A percentile compares a stretch with the other conserved stretches of the same genome.
These are phyloP conservation scores for Alternaria consortialis DNA, from an alignment of 2,329 filamentous ascomycete species.

Conservation along the genomic window DNA sequence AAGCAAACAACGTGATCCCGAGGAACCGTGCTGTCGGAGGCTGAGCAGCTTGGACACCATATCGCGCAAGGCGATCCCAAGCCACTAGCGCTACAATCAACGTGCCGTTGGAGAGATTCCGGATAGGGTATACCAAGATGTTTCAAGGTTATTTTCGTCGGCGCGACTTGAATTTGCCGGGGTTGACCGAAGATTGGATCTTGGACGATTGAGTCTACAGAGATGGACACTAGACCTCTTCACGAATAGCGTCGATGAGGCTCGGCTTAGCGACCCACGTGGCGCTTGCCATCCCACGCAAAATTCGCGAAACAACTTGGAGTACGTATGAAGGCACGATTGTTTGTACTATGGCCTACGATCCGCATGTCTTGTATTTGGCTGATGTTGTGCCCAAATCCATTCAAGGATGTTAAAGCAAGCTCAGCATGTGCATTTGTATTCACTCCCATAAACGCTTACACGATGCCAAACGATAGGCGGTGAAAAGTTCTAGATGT, in stretches of 20 bases:
- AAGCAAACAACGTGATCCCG: background rate
- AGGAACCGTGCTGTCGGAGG: background rate
- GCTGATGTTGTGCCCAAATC: background rate
- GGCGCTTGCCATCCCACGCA: constrained; percentile 16
- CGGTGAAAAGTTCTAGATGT: constrained; percentile 43
- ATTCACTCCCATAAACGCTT: constrained; percentile 14
- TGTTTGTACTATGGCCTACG: background rate
- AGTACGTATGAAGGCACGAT: background rate
- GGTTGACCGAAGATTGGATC: constrained; percentile 7
- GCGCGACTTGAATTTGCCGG: constrained; percentile 2
- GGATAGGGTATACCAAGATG: constrained; percentile 29
- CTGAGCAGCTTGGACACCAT: background rate
- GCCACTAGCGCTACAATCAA: constrained; percentile 35
- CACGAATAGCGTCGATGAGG: constrained; percentile 12
- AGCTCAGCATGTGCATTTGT: background rate
- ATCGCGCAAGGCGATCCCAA: constrained; percentile 21
- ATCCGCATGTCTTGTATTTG: background rate
- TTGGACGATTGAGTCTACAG: constrained; percentile 1
- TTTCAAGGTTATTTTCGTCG: constrained; percentile 4
- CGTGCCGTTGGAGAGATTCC: constrained; percentile 17
- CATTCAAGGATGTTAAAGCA: background rate
- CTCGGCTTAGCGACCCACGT: constrained; percentile 23
- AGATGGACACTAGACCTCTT: background rate
- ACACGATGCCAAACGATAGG: constrained; percentile 40
- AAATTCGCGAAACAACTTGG: background rate